Base-by-base conservation (phyloP, 441 rosid species). In the Corymbia citriodora region DNA sequence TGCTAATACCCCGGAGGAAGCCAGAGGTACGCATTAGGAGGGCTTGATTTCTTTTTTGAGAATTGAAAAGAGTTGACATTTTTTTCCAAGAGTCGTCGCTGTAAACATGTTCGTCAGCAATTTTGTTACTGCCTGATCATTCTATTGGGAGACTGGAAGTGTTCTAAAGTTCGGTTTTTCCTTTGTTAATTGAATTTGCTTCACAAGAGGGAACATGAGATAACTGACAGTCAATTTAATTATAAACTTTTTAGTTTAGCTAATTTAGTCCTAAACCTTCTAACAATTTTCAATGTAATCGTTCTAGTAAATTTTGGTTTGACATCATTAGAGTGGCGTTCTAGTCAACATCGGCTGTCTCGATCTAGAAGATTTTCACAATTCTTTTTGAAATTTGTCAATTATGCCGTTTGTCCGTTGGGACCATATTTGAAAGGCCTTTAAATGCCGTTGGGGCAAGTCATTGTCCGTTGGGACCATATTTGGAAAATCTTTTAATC, bases 281-380 rank as follows among this genome's bases (percentile, higher is more conserved):
- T 7, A 10, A 31, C 45, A 18, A 68, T 31, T 74, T 36, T 72
- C 1, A 72, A 36, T 72, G 3, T 36, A 11, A 8, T 36, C 4
- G 0, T 18, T 33, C 12, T 7, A 7, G 48, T 6, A 1, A 33
- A 19, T 72, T 18, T 33, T 72, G 82, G 2, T 0, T 1, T 1
- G 2, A 23, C 25, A 9, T 57, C 10, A 1, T 1, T 57, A 12
- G 10, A 1, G 6, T 53, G 54, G 6, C 1, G 17, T 5, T 53
- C 5, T 53, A 53, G 54, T 14, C 54, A 53, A 53, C 54, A 53
- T 2, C 17, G 6, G 4, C 6, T 2, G 17, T 53, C 5, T 53
- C 5, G 5, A 14, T 6, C 65, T 63, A 29, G 17, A 63, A 3
- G 8, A 63, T 29, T 8, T 63, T 29, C 17, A 7, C 72, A 29